These are phyloP conservation scores for Periconia sp. DNA, from an alignment of 2,329 filamentous ascomycete genomes.

Conservation along the genomic window DNA sequence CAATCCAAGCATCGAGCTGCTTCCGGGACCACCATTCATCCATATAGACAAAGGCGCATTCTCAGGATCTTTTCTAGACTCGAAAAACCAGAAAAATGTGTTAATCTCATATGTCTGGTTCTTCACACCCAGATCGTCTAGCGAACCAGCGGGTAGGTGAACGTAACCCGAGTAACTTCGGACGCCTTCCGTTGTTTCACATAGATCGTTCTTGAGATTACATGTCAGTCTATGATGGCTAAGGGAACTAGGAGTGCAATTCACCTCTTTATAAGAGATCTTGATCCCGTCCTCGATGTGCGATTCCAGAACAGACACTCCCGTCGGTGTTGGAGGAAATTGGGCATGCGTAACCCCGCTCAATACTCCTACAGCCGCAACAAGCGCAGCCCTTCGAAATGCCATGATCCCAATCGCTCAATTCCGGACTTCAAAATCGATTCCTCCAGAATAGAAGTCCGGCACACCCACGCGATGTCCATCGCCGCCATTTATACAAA, in stretches of 20 bases:
- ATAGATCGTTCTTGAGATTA: conserved; percentile 52
- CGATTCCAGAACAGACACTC: conserved; percentile 47
- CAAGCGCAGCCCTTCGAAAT: conserved; percentile 8
- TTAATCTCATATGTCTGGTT: conserved; percentile 60
- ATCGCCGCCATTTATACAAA: not conserved
- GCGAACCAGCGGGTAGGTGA: conserved; percentile 57
- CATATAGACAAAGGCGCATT: conserved; percentile 65
- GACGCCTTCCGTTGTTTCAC: conserved; percentile 63
- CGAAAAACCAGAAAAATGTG: conserved; percentile 71
- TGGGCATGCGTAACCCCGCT: conserved; percentile 32
- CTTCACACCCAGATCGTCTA: conserved; percentile 41
- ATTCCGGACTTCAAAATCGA: not conserved
- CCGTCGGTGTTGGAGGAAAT: conserved; percentile 48
- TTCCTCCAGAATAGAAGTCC: not conserved
- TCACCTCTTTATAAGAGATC: conserved; percentile 54
- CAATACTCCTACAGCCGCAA: conserved; percentile 22
- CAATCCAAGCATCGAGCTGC: conserved; percentile 46
- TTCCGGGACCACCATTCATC: conserved; percentile 66
- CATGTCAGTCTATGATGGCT: not conserved
- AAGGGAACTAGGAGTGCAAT: not conserved
- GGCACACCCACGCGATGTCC: not conserved
- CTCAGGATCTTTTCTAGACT: conserved; percentile 60
- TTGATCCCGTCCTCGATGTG: conserved; percentile 47
- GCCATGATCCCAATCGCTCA: conserved; percentile 13
- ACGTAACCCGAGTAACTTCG: conserved; percentile 67